These are phyloP conservation scores for Alternaria triticimaculans DNA, from an alignment of 2,329 filamentous ascomycete species.

Conservation along the genomic window DNA sequence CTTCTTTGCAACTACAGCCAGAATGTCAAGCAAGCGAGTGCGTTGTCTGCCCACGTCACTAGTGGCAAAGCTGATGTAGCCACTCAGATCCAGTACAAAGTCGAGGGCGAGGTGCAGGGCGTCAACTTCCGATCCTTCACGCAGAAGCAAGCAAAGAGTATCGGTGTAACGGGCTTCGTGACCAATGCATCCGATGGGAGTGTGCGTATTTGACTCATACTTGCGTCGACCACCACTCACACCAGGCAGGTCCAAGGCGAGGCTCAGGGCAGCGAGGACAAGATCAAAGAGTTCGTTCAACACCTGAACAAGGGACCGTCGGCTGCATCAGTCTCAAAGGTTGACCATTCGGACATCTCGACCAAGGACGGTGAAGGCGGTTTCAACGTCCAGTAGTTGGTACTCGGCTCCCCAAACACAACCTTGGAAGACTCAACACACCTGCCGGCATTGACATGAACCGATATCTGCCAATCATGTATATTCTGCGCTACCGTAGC, in stretches of 20 bases:
- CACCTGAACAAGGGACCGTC: conserved; percentile 77
- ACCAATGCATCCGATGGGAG: conserved; percentile 56
- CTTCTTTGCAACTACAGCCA: conserved; percentile 36
- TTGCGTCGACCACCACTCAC: conserved; percentile 11
- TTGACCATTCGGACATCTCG: conserved; percentile 73
- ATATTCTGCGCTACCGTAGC: not conserved
- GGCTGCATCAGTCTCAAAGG: conserved; percentile 73
- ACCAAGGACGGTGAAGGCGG: conserved; percentile 69
- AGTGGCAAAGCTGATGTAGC: conserved; percentile 25
- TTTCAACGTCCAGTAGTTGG: conserved; percentile 57
- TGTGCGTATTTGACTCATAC: conserved; percentile 30
- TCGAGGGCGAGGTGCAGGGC: conserved; percentile 57
- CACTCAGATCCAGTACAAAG: conserved; percentile 55
- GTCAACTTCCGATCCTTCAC: conserved; percentile 60
- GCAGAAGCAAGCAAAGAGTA: conserved; percentile 51
- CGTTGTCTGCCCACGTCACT: conserved; percentile 12
- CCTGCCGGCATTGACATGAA: not conserved
- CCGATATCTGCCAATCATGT: not conserved
- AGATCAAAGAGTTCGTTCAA: conserved; percentile 73
- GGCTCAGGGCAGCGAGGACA: conserved; percentile 75
- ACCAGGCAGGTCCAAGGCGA: conserved; percentile 79
- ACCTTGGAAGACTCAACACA: not conserved
- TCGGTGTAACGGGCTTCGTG: conserved; percentile 56
- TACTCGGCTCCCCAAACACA: not conserved
- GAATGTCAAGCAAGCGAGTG: conserved; percentile 46